A percentile compares a stretch with the other conserved stretches of the same genome.
Evolutionary conservation across 1,139 yeast genomes (phyloP).

Genomic region (Pichia sp.): DNA sequence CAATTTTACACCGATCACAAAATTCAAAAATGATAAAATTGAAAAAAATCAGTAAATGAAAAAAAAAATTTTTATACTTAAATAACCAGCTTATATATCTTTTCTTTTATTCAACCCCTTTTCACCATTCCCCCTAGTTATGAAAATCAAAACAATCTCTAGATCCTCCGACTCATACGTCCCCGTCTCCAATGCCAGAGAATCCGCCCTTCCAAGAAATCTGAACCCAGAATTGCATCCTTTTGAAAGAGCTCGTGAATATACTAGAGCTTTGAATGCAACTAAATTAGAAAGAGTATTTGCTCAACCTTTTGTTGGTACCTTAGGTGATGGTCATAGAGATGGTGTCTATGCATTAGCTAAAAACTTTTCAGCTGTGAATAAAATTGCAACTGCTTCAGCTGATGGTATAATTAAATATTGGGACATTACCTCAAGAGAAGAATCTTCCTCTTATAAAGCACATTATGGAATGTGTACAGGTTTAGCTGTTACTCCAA

Average conservation of each 20-base stretch:
- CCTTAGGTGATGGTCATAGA: slow-evolving; percentile 88
- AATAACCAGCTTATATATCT: not conserved
- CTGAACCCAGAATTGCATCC: slow-evolving; percentile 94
- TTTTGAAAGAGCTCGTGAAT: slow-evolving; percentile 93
- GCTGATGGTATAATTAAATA: slow-evolving; percentile 94
- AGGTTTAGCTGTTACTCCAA: slow-evolving; percentile 77
- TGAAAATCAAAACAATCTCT: slow-evolving; percentile 87
- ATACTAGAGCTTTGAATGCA: slow-evolving; percentile 89
- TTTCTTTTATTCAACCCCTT: not conserved
- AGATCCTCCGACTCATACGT: slow-evolving; percentile 88
- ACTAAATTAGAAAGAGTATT: slow-evolving; percentile 94
- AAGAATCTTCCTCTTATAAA: slow-evolving; percentile 67
- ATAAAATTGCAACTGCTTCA: slow-evolving; percentile 80
- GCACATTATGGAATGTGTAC: slow-evolving; percentile 91
- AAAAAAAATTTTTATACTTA: not conserved
- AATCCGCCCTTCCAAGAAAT: slow-evolving; percentile 81
- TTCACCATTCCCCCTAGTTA: slow-evolving; percentile 15
- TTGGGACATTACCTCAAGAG: slow-evolving; percentile 78
- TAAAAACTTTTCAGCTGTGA: slow-evolving; percentile 62
- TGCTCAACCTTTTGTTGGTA: slow-evolving; percentile 96
- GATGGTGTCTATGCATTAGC: slow-evolving; percentile 94
- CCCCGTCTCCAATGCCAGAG: slow-evolving; percentile 87
- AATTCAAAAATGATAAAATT: not conserved
- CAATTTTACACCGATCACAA: not conserved
- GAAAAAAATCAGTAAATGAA: too few relatives aligned